These are phyloP conservation scores for Solanum sparsipilum DNA, from an alignment of 257 asterid species.

Conservation along the genomic window DNA sequence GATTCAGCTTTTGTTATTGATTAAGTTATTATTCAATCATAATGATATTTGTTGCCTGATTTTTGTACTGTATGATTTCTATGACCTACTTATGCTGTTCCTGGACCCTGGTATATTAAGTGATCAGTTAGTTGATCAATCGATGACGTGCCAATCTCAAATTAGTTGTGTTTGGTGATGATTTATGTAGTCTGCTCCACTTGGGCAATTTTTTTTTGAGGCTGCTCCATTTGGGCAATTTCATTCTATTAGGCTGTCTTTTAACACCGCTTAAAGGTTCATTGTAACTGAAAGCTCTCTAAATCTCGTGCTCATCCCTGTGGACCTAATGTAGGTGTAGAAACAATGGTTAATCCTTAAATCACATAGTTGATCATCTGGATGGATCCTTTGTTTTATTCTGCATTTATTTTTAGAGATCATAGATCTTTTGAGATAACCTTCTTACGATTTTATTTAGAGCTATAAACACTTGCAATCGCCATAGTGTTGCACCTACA, in stretches of 20 bases:
- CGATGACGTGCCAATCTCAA: background rate
- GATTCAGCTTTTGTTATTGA: background rate
- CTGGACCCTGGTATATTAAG: background rate
- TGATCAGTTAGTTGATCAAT: background rate
- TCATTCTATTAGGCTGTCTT: background rate
- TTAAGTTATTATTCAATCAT: background rate
- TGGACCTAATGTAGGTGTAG: background rate
- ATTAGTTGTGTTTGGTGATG: background rate
- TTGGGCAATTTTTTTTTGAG: background rate
- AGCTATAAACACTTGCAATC: background rate
- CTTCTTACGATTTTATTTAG: background rate
- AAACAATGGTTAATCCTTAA: background rate
- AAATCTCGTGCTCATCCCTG: background rate
- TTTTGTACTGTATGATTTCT: background rate
- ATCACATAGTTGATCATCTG: background rate
- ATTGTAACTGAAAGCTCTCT: background rate
- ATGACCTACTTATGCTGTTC: background rate
- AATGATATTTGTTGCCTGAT: background rate
- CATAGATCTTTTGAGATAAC: background rate
- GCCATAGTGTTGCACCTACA: background rate
- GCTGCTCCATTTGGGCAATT: background rate
- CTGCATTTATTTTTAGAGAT: background rate
- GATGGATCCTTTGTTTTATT: background rate
- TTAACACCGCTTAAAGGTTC: background rate
- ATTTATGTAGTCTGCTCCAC: background rate